Evolutionary conservation across 2,329 filamentous ascomycete genomes (phyloP), one percentile per base, ranked within the genome.

Genomic region (Diaporthe humulicola): DNA sequence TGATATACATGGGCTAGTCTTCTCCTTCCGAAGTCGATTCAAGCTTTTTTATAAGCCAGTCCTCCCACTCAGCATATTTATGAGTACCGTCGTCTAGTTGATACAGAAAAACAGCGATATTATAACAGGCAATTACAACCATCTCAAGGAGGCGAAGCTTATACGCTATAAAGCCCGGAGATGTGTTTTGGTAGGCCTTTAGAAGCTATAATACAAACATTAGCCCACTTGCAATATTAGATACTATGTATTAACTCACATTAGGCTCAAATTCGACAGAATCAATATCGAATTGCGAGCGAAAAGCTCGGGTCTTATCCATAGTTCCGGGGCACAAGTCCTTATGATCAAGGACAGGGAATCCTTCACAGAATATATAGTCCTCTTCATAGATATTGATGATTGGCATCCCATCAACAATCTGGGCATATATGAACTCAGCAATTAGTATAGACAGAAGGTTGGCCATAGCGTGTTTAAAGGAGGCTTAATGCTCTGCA

Each of bases 111-210:
- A 79, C 78, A 0, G 79, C 82, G 8, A 83, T 80, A 8, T 82
- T 73, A 54, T 84, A 82, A 4, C 82, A 64, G 3, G 79, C 74
- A 36, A 79, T 38, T 0, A 80, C 81, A 7, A 80, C 73, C 2
- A 84, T 52, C 67, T 85, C 83, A 10, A 84, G 79, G 8, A 84
- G 77, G 0, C 79, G 75, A 25, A 77, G 78, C 0, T 80, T 75
- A 61, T 83, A 84, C 0, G 76, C 70, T 17, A 75, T 61, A 9
- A 81, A 82, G 4, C 75, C 78, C 1, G 61, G 77, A 1, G 77
- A 58, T 0, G 81, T 77, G 14, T 78, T 76, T 28, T 77, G 76
- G 72, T 78, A 83, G 0, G 73, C 77, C 50, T 74, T 40, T 4
- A 83, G 28, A 28, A 80, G 74, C 81, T 82, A n/a, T 2, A 48